Evolutionary conservation across 2,329 filamentous ascomycete species (phyloP), one percentile per base, ranked within the genome.

Genomic region (Microcera coccophila): DNA sequence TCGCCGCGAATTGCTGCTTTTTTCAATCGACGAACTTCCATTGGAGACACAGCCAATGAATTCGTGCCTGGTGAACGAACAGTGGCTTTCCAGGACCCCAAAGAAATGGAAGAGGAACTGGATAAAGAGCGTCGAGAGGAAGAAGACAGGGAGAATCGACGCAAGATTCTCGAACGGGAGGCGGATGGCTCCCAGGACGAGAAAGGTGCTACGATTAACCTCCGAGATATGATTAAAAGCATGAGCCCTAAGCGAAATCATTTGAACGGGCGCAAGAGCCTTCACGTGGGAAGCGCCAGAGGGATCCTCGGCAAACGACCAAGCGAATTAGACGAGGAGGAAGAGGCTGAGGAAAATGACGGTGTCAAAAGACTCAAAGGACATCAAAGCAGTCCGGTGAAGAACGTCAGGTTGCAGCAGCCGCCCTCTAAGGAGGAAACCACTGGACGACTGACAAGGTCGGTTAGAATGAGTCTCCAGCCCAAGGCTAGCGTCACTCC

Each of bases 181-280:
- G 71, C 67, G 39, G 65, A 61, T 15, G 57, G 53, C 10, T 48
- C 48, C 5, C 66, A 69, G 20, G 74, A 76, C 26, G 78, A 82
- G 24, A 76, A 72, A 36, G 84, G 87, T 49, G 72, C 71, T 3
- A 85, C 84, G 0, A 64, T 82, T 26, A 87, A 81, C 48, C 67
- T 91, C 33, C 85, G 80, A 49, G 84, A 88, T 50, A 84, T 89
- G 78, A 91, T 91, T 47, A 76, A 85, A 47, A 85, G 80, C 43
- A 72, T 91, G 49, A 89, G 85, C 18, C 87, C 87, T 0, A 87
- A 86, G 64, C 87, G 88, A 62, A 82, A 79, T 41, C 64, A 68
- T 5, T 53, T 86, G 5, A 81, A 75, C 42, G 81, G 81, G 12
- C 81, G 86, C 31, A 90, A 90, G 67, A 90, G 86, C 59, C 71